Conservation (phyloP, 148 eudicot species). For the Chenopodium formosanum region DNA sequence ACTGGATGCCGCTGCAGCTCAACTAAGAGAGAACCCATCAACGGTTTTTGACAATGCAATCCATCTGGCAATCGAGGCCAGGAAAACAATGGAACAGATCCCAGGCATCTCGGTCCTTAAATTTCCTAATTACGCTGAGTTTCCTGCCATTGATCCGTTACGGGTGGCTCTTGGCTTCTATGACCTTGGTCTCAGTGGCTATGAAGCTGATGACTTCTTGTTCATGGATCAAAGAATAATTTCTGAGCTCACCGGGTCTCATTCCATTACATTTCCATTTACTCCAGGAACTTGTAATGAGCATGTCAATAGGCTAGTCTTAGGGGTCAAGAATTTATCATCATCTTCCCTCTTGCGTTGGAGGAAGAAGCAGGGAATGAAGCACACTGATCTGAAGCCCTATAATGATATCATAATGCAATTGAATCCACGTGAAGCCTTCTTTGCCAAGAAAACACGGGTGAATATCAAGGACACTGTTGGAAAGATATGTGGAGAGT, state of each 20-base stretch:
- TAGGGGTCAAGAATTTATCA: conserved; percentile 54
- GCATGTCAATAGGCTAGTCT: conserved; percentile 48
- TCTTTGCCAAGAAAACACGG: conserved; percentile 55
- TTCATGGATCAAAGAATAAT: conserved; percentile 40
- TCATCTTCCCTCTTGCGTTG: conserved; percentile 11
- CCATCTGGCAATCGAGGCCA: conserved; percentile 50
- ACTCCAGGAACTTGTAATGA: conserved; percentile 62
- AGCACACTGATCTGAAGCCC: conserved; percentile 8
- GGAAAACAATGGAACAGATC: conserved; percentile 34
- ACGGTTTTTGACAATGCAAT: conserved; percentile 41
- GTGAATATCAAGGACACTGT: conserved; percentile 39
- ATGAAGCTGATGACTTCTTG: conserved; percentile 31
- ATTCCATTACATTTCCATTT: conserved; percentile 48
- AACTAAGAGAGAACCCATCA: conserved; percentile 40
- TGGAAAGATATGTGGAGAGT: conserved; percentile 76
- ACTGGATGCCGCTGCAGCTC: conserved; percentile 67
- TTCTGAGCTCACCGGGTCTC: conserved; percentile 48
- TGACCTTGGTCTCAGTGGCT: conserved; percentile 13
- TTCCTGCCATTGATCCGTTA: conserved; percentile 47
- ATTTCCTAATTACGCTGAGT: conserved; percentile 15
- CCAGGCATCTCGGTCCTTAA: conserved; percentile 53
- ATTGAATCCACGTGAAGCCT: conserved; percentile 68
- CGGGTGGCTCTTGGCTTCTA: conserved; percentile 50
- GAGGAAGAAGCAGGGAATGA: background rate
- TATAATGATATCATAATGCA: conserved; percentile 35